Evolutionary conservation across 169 alveolate species (phyloP).

Genomic region (Plasmodium relictum): DNA sequence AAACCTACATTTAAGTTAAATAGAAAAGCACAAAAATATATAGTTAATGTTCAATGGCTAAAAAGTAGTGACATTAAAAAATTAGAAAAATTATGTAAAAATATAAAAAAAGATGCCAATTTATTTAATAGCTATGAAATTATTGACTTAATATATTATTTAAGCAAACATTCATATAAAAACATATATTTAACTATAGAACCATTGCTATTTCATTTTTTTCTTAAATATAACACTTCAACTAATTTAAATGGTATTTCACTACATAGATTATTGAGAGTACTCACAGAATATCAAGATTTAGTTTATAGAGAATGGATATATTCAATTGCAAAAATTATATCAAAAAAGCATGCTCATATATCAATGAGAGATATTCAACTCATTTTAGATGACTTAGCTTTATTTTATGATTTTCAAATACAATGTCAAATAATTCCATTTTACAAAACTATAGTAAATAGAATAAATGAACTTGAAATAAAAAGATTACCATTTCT

Average conservation of each 20-base stretch:
- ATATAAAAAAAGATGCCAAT: constrained; percentile 66
- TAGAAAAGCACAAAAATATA: constrained; percentile 74
- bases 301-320: constrained; percentile 87
- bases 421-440: constrained; percentile 81
- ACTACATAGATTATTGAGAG: constrained; percentile 81
- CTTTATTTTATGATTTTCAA: constrained; percentile 85
- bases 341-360: constrained; percentile 82
- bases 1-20: constrained; percentile 69
- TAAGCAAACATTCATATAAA: constrained; percentile 52
- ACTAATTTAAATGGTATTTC: constrained; percentile 67
- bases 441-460: constrained; percentile 79
- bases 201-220: constrained; percentile 74
- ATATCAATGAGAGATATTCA: constrained; percentile 86
- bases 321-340: constrained; percentile 83
- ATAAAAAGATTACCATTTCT: constrained; percentile 83
- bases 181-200: constrained; percentile 69
- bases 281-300: constrained; percentile 85
- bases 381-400: constrained; percentile 85
- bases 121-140: constrained; percentile 67
- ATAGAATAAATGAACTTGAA: constrained; percentile 83
- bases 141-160: constrained; percentile 56
- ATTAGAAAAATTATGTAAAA: constrained; percentile 65
- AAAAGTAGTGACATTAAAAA: constrained; percentile 54
- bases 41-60: constrained; percentile 73
- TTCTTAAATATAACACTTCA: constrained; percentile 57